phyloP scores from a whole-genome alignment of 1,284 basidiomycete genomes.

The Ganoderma meredithae region DNA sequence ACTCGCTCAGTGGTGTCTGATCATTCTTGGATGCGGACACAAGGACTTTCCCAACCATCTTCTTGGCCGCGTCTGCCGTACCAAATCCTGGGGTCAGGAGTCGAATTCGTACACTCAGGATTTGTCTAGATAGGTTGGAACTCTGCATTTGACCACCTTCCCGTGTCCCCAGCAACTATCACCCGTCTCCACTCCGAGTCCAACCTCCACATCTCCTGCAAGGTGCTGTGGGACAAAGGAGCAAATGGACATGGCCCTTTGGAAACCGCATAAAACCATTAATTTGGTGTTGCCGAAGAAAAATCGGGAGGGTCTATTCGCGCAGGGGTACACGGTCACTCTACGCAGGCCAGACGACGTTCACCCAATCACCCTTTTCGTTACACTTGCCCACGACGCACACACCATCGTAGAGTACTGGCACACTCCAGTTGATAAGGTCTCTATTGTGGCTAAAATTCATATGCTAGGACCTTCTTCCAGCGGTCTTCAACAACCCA shows the following conservation, averaged over 20 bases:
- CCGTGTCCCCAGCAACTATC: not conserved
- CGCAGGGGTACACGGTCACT: not conserved
- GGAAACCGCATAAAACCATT: not conserved
- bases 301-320: not conserved
- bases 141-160: not conserved
- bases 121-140: not conserved
- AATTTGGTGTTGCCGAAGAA: not conserved
- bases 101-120: not conserved
- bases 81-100: not conserved
- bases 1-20: not conserved
- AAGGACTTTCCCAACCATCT: not conserved
- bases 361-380: not conserved
- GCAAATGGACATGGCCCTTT: not conserved
- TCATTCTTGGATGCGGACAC: not conserved
- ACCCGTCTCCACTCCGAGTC: not conserved
- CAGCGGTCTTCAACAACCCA: too few relatives aligned
- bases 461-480: too few relatives aligned
- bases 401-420: not conserved
- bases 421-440: too few relatives aligned
- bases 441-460: too few relatives aligned
- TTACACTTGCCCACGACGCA: not conserved
- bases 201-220: not conserved
- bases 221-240: not conserved
- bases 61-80: not conserved
- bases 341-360: not conserved